Conservation (phyloP, 2,329 filamentous ascomycete genomes). For the Arthrobotrys megalospora region DNA sequence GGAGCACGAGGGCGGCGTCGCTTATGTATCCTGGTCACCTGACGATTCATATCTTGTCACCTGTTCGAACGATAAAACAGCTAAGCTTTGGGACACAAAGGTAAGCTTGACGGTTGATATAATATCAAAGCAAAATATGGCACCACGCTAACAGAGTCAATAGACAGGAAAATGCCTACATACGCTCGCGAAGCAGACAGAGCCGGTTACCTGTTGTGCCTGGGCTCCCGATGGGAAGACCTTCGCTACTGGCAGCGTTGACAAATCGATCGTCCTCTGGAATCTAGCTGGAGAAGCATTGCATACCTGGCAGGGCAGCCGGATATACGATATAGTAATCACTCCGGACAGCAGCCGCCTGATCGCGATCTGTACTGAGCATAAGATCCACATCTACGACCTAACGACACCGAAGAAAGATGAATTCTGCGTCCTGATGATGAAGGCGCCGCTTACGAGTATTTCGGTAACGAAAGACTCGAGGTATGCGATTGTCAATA, state of each 20-base stretch:
- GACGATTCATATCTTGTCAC: constrained; percentile 89
- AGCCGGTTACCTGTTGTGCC: constrained; percentile 89
- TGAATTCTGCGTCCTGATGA: constrained; percentile 79
- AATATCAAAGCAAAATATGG: constrained; percentile 67
- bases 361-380: constrained; percentile 80
- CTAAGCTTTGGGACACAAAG: constrained; percentile 80
- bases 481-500: constrained; percentile 84
- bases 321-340: constrained; percentile 87
- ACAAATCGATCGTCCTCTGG: constrained; percentile 80
- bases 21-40: constrained; percentile 90
- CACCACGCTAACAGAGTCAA: constrained; percentile 69
- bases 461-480: constrained; percentile 86
- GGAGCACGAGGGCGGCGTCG: constrained; percentile 80
- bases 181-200: constrained; percentile 79
- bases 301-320: constrained; percentile 79
- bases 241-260: constrained; percentile 85
- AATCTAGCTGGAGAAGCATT: constrained; percentile 75
- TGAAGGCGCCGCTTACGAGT: constrained; percentile 78
- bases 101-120: constrained; percentile 69
- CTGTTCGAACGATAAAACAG: constrained; percentile 81
- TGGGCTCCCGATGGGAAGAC: constrained; percentile 85
- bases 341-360: constrained; percentile 84
- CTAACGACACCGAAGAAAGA: constrained; percentile 78
- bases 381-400: constrained; percentile 85
- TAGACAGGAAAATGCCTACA: constrained; percentile 77